Evolutionary conservation across 108 stramenopile species (phyloP).

Genomic region (Nitzschia sp.): DNA sequence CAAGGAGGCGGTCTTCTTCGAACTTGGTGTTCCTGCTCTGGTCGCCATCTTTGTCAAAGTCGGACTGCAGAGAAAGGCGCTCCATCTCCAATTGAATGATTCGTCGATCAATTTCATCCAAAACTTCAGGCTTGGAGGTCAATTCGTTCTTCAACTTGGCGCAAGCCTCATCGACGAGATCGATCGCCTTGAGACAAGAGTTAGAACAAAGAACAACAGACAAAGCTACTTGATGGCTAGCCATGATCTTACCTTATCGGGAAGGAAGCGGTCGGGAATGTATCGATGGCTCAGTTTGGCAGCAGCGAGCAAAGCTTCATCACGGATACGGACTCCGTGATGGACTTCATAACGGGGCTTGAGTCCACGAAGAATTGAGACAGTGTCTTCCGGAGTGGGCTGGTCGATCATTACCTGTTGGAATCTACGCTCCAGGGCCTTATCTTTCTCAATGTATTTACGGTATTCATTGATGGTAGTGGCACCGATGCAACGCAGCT

Average conservation of each 20-base stretch:
- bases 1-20: conserved; percentile 57
- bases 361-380: conserved; percentile 96
- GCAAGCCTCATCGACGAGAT: conserved; percentile 98
- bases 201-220: too few species aligned
- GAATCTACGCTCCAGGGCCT: conserved; percentile 98
- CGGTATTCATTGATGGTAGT: conserved; percentile 98
- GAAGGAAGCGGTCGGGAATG: conserved; percentile 89
- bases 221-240: too few species aligned
- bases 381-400: conserved; percentile 97
- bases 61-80: conserved; percentile 82
- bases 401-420: conserved; percentile 97
- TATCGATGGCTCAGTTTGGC: conserved; percentile 96
- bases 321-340: conserved; percentile 96
- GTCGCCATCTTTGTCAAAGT: conserved; percentile 57
- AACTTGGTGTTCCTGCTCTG: conserved; percentile 27
- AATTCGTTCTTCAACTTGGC: conserved; percentile 90
- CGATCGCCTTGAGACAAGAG: too few species aligned
- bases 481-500: conserved; percentile 97
- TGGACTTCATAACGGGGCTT: conserved; percentile 97
- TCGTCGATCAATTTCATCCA: conserved; percentile 94
- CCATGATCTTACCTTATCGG: too few species aligned
- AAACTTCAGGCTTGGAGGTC: conserved; percentile 74
- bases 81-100: conserved; percentile 97
- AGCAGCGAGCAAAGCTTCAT: conserved; percentile 96
- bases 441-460: conserved; percentile 97